phyloP scores from a whole-genome alignment of 2,329 filamentous ascomycete genomes.

The Tolypocladium guangdongense region DNA sequence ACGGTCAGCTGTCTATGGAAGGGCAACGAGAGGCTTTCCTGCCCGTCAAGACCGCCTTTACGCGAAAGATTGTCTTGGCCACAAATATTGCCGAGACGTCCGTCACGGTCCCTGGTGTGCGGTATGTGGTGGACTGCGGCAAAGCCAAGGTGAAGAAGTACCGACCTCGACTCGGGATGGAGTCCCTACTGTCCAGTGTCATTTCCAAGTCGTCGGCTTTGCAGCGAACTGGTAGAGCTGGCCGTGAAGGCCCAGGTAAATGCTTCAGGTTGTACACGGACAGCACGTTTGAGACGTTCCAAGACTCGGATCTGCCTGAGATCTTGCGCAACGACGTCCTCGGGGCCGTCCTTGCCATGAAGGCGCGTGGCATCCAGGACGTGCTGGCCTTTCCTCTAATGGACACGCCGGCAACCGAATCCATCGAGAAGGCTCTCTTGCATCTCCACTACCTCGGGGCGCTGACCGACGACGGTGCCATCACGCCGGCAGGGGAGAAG shows the following conservation, averaged over 20 bases:
- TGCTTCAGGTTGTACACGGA: constrained; percentile 87
- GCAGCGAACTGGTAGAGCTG: constrained; percentile 83
- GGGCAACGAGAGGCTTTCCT: constrained; percentile 81
- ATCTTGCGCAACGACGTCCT: constrained; percentile 85
- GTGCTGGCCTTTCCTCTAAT: constrained; percentile 76
- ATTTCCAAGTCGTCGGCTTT: constrained; percentile 91
- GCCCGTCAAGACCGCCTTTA: constrained; percentile 57
- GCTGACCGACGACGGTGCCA: constrained; percentile 56
- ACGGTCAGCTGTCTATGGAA: constrained; percentile 78
- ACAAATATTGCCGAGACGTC: constrained; percentile 99
- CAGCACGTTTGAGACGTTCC: constrained; percentile 56
- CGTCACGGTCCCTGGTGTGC: constrained; percentile 86
- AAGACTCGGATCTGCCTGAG: constrained; percentile 71
- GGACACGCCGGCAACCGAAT: constrained; percentile 65
- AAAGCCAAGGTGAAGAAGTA: constrained; percentile 94
- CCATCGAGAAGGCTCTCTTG: constrained; percentile 70
- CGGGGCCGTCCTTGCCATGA: constrained; percentile 83
- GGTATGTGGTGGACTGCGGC: constrained; percentile 84
- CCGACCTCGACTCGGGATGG: constrained; percentile 71
- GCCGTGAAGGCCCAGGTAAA: constrained; percentile 81
- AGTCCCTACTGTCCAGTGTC: constrained; percentile 79
- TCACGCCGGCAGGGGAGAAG: constrained; percentile 62
- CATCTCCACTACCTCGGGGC: constrained; percentile 73
- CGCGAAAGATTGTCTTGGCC: constrained; percentile 79
- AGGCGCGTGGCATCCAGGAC: constrained; percentile 76